Evolutionary conservation across 345 rosid genomes (phyloP).

Genomic region (Balakata baccata): DNA sequence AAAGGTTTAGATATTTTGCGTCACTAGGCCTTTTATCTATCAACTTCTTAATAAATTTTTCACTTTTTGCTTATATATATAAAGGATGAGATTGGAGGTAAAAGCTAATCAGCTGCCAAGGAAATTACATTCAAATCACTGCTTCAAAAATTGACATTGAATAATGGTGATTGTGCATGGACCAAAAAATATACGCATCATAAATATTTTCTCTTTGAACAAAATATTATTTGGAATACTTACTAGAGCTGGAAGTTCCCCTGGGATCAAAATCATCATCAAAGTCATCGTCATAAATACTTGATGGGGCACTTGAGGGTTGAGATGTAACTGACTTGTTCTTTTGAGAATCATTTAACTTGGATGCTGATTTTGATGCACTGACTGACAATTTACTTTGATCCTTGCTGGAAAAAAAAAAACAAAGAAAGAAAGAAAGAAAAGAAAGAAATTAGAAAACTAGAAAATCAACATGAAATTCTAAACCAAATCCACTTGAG

Average conservation of each 20-base stretch:
- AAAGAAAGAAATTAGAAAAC: slow-evolving; percentile 1
- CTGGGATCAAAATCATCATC: slow-evolving; percentile 95
- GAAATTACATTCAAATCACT: slow-evolving; percentile 1
- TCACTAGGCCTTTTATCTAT: neutral
- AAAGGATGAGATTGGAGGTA: neutral
- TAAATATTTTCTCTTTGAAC: slow-evolving; percentile 1
- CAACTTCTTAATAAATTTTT: neutral
- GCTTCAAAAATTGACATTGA: neutral
- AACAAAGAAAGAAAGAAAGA: too few species aligned
- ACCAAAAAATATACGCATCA: neutral
- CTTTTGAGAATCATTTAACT: slow-evolving; percentile 38
- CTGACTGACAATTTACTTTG: slow-evolving; percentile 39
- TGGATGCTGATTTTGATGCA: slow-evolving; percentile 45
- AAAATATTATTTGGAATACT: slow-evolving; percentile 28
- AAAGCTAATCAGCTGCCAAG: neutral
- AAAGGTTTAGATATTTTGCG: neutral
- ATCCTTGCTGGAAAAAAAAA: slow-evolving; percentile 49
- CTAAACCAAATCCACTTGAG: neutral
- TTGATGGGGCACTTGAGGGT: slow-evolving; percentile 42
- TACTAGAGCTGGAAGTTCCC: slow-evolving; percentile 72
- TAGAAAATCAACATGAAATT: neutral
- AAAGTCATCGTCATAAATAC: slow-evolving; percentile 51
- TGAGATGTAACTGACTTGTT: slow-evolving; percentile 40
- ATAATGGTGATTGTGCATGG: neutral
- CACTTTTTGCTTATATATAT: neutral